Conservation (phyloP, 768 basidiomycete species). For the Exidia glandulosa region DNA sequence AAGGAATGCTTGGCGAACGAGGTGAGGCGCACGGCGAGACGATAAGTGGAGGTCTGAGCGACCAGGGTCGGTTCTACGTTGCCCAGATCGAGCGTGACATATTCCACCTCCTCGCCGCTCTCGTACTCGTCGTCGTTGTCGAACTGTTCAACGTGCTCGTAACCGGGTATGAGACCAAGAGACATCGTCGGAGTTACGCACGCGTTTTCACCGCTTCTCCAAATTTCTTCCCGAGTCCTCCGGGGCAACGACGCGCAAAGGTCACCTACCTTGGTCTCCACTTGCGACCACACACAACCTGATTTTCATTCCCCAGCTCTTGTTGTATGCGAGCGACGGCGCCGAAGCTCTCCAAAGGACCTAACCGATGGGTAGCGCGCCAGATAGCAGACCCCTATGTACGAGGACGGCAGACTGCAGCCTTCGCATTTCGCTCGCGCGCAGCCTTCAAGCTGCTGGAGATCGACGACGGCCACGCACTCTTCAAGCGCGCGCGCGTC, state of each 20-base stretch:
- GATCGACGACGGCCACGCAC: constrained; percentile 42
- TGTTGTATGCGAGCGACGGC: background rate
- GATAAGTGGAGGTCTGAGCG: constrained; percentile 56
- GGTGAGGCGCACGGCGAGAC: constrained; percentile 52
- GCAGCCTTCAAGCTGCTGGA: constrained; percentile 89
- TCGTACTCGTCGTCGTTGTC: constrained; percentile 50
- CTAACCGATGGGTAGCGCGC: constrained; percentile 46
- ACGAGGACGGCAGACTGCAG: constrained; percentile 29
- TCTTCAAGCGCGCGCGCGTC: constrained; percentile 22
- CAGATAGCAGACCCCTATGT: constrained; percentile 67
- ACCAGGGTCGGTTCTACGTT: constrained; percentile 61
- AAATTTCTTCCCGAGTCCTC: background rate
- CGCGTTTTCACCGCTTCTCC: background rate
- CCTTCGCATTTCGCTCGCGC: constrained; percentile 56
- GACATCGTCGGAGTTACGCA: background rate
- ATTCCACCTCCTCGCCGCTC: constrained; percentile 43
- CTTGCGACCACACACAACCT: no score
- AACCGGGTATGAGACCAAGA: constrained; percentile 42
- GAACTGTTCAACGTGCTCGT: constrained; percentile 42
- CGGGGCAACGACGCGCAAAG: background rate
- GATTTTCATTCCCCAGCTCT: no score
- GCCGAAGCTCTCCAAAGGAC: background rate
- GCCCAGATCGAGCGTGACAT: constrained; percentile 68
- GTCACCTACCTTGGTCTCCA: no score
- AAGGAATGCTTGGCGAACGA: background rate